Base-by-base conservation (phyloP, 495 filamentous ascomycete genomes). In the Xylaria bambusicola region DNA sequence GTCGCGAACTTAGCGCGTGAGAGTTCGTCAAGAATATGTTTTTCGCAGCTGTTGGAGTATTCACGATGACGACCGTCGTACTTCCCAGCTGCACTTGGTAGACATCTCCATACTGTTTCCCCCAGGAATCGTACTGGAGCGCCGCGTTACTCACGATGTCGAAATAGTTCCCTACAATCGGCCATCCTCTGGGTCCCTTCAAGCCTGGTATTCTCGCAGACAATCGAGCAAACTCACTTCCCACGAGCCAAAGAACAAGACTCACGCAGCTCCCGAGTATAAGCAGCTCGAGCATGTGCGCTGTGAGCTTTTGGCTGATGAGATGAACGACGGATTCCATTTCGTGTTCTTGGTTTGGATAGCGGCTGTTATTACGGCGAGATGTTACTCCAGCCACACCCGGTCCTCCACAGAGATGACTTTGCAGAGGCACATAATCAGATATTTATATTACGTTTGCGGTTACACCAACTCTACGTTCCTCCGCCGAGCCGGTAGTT, bases 1-100 rank as follows among this genome's bases (percentile, higher is more conserved):
- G 85, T 55, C 85, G 71, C 6, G 81, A 85, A 62, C 79, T 83
- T 52, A 86, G 58, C 1, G 84, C 83, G 48, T 76, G 73, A 20
- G 72, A 70, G 71, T 86, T 82, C 17, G 83, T 75, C 9, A 80
- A 77, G 61, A 87, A 86, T 3, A 89, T 60, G 23, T 76, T 68
- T 63, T 82, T 85, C 6, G 83, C 85, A 3, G 81, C 66, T 1
- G 78, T 77, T 3, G 82, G 80, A 27, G 78, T 82, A 62, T 86
- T 86, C 5, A 86, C 82, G 10, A 89, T 79, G 0, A 89, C 73
- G 5, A 87, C 76, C 0, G 80, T 80, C 21, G 82, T 77, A 65
- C 86, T 88, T 2, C 86, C 86, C 1, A 89, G 66, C 63, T 82
- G 78, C 6, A 87, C 86, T 65, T 89, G 86, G 65, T 84, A 89